Base-by-base conservation (phyloP, 768 basidiomycete species). In the Inosperma sp. region DNA sequence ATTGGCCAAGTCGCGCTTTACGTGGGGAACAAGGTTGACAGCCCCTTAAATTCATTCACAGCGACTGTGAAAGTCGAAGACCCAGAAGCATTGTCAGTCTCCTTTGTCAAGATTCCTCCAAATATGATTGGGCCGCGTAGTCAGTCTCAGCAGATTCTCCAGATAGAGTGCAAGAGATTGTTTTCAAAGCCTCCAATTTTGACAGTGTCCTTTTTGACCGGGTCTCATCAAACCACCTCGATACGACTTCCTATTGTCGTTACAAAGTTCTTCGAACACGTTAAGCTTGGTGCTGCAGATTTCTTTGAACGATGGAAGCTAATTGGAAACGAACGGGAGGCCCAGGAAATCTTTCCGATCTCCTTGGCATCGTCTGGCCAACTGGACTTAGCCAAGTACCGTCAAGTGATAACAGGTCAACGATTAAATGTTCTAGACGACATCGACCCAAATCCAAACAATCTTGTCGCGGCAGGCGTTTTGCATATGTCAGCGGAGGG, bases 221-320 rank as follows among this genome's bases (percentile, higher is more conserved):
- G 93, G 22, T 86, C 93, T 7, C 86, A 93, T 58, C 93, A 95
- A 64, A 83, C 88, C 5, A 73, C 94, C 47, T 82, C 86, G 8
- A 68, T 98, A 50, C 82, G 84, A 41, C 74, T 99, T 21, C 96
- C 96, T 9, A 81, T 99, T 56, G 80, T 89, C 36, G 61, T 96
- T 49, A 86, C 86, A 33, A 93, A 95, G 67, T 99, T 99, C 68
- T 79, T 98, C 49, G 95, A 96, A 62, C 88, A 90, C 21, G 94
- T 97, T 56, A 86, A 84, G 60, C 79, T 99, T 27, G 82, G 80
- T 9, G 75, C 80, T 54, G 71, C 79, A 1, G 90, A 96, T 58
- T 99, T 98, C 77, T 99, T 98, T 69, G 94, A 97, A 67, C 76
- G 96, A 45, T 99, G 96, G 96, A 94, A 93, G 67, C 71, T 96